Evolutionary conservation across 495 filamentous ascomycete genomes (phyloP).

Genomic region (Hypomontagnella monticulosa): DNA sequence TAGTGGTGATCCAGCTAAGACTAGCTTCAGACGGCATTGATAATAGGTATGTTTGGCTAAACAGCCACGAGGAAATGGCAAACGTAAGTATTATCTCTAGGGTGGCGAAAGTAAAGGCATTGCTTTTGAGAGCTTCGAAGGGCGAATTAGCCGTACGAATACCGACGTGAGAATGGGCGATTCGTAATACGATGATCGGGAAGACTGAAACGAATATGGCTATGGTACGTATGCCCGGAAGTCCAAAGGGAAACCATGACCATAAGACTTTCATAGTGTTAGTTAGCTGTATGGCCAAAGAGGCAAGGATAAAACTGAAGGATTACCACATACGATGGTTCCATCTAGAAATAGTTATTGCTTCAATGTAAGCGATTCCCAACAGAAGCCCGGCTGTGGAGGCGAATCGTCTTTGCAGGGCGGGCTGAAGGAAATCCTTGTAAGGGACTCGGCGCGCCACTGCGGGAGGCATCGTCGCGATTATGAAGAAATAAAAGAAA

Average conservation of each 20-base stretch:
- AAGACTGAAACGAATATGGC: constrained; percentile 80
- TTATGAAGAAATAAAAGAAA: constrained; percentile 17
- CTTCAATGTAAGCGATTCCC: constrained; percentile 76
- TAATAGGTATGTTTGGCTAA: constrained; percentile 84
- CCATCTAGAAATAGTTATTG: constrained; percentile 75
- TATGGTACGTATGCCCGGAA: constrained; percentile 75
- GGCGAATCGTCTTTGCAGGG: constrained; percentile 86
- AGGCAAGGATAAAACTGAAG: constrained; percentile 6
- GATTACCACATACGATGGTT: constrained; percentile 65
- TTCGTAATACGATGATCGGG: constrained; percentile 76
- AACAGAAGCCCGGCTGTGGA: constrained; percentile 73
- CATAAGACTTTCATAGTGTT: constrained; percentile 69
- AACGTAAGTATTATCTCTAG: constrained; percentile 77
- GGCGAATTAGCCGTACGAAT: constrained; percentile 74
- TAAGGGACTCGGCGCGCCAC: constrained; percentile 64
- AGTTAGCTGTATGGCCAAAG: neutral
- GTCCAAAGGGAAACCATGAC: constrained; percentile 86
- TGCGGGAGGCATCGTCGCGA: constrained; percentile 53
- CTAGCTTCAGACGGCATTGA: constrained; percentile 70
- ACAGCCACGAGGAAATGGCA: constrained; percentile 79
- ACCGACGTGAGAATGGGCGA: constrained; percentile 83
- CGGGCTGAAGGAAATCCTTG: constrained; percentile 89
- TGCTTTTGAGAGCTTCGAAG: constrained; percentile 67
- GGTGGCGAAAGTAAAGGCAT: constrained; percentile 65
- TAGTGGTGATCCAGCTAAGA: constrained; percentile 74